Evolutionary conservation across 2,329 filamentous ascomycete species (phyloP).

Genomic region (Fusarium coicis): DNA sequence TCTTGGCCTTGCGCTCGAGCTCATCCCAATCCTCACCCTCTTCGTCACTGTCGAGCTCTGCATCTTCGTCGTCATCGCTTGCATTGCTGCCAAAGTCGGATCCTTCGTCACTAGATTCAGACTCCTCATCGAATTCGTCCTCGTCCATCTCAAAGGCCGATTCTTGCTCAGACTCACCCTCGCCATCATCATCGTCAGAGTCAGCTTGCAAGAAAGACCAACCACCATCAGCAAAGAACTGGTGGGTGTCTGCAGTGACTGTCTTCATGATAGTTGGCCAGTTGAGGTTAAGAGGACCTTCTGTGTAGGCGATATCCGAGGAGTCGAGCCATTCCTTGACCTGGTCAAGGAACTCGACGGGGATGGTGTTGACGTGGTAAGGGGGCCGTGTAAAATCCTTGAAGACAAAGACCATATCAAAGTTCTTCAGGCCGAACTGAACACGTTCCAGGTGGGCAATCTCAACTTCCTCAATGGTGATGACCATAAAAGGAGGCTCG

Average conservation of each 20-base stretch:
- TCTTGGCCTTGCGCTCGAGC: slow-evolving; percentile 89
- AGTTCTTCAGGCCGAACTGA: slow-evolving; percentile 97
- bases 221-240: slow-evolving; percentile 94
- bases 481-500: slow-evolving; percentile 94
- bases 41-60: slow-evolving; percentile 73
- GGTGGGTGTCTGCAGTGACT: slow-evolving; percentile 90
- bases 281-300: slow-evolving; percentile 96
- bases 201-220: slow-evolving; percentile 94
- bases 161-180: slow-evolving; percentile 87
- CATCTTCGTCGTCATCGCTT: slow-evolving; percentile 79
- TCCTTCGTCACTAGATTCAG: slow-evolving; percentile 81
- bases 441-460: slow-evolving; percentile 96
- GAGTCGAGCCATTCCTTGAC: slow-evolving; percentile 99
- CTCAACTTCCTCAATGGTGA: slow-evolving; percentile 96
- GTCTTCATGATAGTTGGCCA: slow-evolving; percentile 99
- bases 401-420: slow-evolving; percentile 98
- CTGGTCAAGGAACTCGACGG: slow-evolving; percentile 90
- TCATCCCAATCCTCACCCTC: slow-evolving; percentile 95
- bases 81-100: slow-evolving; percentile 94
- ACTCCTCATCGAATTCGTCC: slow-evolving; percentile 84
- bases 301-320: slow-evolving; percentile 92
- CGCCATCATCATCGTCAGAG: slow-evolving; percentile 83
- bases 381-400: slow-evolving; percentile 95
- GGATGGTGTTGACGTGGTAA: slow-evolving; percentile 97
- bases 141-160: slow-evolving; percentile 92